These are phyloP conservation scores for Pleurozium schreberi DNA, from an alignment of 225 moss, liverwort and hornwort species.

Conservation along the genomic window DNA sequence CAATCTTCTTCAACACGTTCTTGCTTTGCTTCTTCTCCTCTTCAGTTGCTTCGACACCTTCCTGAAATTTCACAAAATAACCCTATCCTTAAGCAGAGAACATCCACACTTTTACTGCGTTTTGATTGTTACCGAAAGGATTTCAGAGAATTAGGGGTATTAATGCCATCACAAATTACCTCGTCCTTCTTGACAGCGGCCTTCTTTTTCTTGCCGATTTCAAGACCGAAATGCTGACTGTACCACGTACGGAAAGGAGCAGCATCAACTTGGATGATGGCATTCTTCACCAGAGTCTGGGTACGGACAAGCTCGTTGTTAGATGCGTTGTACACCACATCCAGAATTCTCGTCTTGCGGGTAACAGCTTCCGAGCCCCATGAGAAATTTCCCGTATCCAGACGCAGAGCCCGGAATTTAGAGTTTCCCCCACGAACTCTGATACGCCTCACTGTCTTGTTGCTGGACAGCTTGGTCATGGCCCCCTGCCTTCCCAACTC, in stretches of 20 bases:
- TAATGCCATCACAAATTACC: not conserved
- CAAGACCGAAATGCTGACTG: constrained; percentile 47
- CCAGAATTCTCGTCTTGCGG: not conserved
- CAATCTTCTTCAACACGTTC: not conserved
- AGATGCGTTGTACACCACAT: not conserved
- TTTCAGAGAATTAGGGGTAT: too few species aligned
- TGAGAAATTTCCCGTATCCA: not conserved
- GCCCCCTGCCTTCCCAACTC: not conserved
- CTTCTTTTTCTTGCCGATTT: constrained; percentile 66
- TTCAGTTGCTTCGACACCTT: not conserved
- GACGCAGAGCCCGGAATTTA: not conserved
- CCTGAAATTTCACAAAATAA: not conserved
- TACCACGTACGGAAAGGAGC: constrained; percentile 63
- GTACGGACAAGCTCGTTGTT: not conserved
- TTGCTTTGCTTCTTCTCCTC: not conserved
- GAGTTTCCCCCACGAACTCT: not conserved
- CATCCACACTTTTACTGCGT: not conserved
- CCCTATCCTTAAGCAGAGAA: not conserved
- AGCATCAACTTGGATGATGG: constrained; percentile 60
- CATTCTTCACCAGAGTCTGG: constrained; percentile 57
- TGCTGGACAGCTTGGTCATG: not conserved
- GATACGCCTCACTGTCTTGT: not conserved
- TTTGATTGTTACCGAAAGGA: too few species aligned
- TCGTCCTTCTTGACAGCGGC: constrained; percentile 39
- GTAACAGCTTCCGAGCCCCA: not conserved